A percentile compares a stretch with the other conserved stretches of the same genome.
Evolutionary conservation across 768 basidiomycete species (phyloP).

Genomic region (Pleurotus eryngii): DNA sequence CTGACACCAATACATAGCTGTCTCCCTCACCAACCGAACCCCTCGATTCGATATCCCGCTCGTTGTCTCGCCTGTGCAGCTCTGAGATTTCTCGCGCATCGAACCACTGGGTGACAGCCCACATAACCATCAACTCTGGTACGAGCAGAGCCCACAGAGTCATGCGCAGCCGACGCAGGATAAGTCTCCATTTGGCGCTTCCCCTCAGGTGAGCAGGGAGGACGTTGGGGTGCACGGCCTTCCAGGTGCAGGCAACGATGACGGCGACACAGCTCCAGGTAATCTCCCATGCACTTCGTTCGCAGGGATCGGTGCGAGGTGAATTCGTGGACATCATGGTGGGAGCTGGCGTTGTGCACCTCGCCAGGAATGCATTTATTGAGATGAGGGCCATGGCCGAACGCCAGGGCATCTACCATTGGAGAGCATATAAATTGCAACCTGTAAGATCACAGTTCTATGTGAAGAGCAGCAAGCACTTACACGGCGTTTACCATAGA

Average conservation of each 20-base stretch:
- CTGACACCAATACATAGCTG: neutral
- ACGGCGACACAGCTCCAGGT: slow-evolving; percentile 21
- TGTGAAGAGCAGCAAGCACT: too few species aligned
- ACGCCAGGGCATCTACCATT: too few species aligned
- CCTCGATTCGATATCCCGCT: neutral
- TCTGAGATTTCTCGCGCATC: slow-evolving; percentile 5
- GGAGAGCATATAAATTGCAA: too few species aligned
- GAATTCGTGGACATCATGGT: too few species aligned
- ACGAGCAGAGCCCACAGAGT: slow-evolving; percentile 18
- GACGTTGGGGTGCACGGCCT: slow-evolving; percentile 23
- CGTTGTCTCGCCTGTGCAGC: neutral
- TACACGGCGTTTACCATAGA: too few species aligned
- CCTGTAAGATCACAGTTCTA: too few species aligned
- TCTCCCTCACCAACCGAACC: neutral
- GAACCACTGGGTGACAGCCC: slow-evolving; percentile 18
- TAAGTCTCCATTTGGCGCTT: neutral
- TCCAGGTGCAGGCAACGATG: slow-evolving; percentile 22
- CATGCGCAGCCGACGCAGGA: slow-evolving; percentile 4
- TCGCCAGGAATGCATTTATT: too few species aligned
- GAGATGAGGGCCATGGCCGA: too few species aligned
- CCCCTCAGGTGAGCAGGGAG: slow-evolving; percentile 3
- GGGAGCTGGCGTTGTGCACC: too few species aligned
- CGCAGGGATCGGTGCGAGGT: too few species aligned
- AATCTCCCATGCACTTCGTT: slow-evolving; percentile 11
- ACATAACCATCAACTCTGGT: slow-evolving; percentile 19